Evolutionary conservation across 177 flowering plant genomes (phyloP).

Genomic region (Telopea speciosissima): DNA sequence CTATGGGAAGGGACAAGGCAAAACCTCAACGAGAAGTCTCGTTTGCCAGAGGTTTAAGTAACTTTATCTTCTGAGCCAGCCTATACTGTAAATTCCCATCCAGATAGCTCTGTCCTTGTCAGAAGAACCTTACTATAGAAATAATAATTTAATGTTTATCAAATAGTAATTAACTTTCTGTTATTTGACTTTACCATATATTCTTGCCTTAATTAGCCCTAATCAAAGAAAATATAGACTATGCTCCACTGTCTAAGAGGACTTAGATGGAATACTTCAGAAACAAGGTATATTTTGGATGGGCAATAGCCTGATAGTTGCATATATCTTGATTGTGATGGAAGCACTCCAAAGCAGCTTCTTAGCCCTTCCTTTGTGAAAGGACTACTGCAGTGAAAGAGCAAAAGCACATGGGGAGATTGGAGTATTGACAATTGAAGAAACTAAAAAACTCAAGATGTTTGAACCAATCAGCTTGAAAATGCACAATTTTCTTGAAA

Average conservation of each 20-base stretch:
- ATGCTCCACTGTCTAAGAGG: background rate
- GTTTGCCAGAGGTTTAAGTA: slow-evolving; percentile 42
- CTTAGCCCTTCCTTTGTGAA: too few relatives aligned
- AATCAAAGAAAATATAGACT: background rate
- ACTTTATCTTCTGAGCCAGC: background rate
- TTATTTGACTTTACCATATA: background rate
- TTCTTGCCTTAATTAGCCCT: background rate
- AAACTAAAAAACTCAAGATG: too few relatives aligned
- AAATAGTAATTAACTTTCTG: too few relatives aligned
- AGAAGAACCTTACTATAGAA: background rate
- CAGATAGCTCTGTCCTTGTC: background rate
- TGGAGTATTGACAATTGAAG: too few relatives aligned
- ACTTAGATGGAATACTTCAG: background rate
- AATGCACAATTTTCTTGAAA: too few relatives aligned
- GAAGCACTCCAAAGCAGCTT: too few relatives aligned
- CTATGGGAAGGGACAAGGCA: slow-evolving; percentile 74
- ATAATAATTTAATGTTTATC: background rate
- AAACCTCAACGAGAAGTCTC: slow-evolving; percentile 45
- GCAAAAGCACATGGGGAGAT: too few relatives aligned
- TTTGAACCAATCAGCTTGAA: too few relatives aligned
- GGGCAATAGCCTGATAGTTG: background rate
- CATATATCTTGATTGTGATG: too few relatives aligned
- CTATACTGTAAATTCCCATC: background rate
- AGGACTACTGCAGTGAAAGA: too few relatives aligned
- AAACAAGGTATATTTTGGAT: too few relatives aligned